Percentiles rank a stretch among this genome's conserved stretches.
These are phyloP conservation scores for Gelatoporia subvermispora DNA, from an alignment of 768 basidiomycete species.

Conservation along the genomic window DNA sequence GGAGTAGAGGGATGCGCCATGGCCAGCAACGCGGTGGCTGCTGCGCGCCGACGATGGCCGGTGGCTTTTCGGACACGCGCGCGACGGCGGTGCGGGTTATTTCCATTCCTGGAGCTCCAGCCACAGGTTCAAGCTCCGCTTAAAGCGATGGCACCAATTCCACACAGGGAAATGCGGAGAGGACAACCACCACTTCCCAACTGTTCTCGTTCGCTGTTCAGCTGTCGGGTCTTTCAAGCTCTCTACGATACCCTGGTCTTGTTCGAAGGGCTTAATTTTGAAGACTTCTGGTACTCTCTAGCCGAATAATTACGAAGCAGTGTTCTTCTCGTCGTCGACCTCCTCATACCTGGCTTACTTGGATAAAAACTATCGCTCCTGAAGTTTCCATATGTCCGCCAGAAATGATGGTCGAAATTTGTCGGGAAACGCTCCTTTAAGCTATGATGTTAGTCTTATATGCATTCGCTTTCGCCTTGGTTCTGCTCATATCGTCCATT, in stretches of 20 bases:
- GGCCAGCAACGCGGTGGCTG: too few relatives aligned
- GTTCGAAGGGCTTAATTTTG: background rate
- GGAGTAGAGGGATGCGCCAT: too few relatives aligned
- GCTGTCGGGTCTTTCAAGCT: background rate
- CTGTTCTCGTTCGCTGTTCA: background rate
- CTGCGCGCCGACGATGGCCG: background rate
- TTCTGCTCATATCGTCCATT: constrained; percentile 3
- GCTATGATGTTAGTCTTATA: constrained; percentile 36
- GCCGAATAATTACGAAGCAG: background rate
- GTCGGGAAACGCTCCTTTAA: constrained; percentile 14
- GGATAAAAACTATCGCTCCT: background rate
- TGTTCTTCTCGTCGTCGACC: background rate
- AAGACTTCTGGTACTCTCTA: background rate
- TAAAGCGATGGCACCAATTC: constrained; percentile 8
- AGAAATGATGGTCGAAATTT: constrained; percentile 8
- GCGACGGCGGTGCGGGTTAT: too few relatives aligned
- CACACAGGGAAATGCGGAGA: constrained; percentile 2
- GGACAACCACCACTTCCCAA: background rate
- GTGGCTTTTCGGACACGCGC: too few relatives aligned
- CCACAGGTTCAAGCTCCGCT: background rate
- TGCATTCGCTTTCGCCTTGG: constrained; percentile 5
- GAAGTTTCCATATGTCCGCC: constrained; percentile 9
- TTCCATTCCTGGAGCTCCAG: too few relatives aligned
- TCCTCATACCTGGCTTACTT: background rate
- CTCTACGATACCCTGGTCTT: background rate